phyloP scores from a whole-genome alignment of 371 early-diverging fungal species.

The Mortierella sp. region DNA sequence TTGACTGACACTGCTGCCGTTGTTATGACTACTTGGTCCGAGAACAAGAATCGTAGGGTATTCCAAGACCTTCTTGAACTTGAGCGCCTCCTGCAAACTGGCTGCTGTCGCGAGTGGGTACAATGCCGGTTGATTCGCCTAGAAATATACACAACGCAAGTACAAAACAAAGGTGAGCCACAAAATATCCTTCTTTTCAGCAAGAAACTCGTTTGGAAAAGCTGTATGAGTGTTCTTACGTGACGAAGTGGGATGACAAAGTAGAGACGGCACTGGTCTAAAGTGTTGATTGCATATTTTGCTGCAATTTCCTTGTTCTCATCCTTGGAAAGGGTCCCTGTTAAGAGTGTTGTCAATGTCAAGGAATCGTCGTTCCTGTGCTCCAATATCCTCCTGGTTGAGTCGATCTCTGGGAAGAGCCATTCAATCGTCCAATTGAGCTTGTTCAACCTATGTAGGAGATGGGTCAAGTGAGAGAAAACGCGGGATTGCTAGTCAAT shows the following conservation, averaged over 20 bases:
- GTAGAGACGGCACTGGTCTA: conserved; percentile 37
- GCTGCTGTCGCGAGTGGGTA: conserved; percentile 32
- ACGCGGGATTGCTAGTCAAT: background rate
- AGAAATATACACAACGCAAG: background rate
- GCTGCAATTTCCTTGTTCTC: conserved; percentile 29
- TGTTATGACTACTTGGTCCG: conserved; percentile 10
- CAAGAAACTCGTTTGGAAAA: no score
- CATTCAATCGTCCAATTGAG: conserved; percentile 54
- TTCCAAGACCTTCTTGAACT: conserved; percentile 49
- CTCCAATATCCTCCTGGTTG: conserved; percentile 30
- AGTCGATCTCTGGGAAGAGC: conserved; percentile 39
- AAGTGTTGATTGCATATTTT: conserved; percentile 14
- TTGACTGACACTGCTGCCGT: background rate
- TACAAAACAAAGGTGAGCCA: background rate
- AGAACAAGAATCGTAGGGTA: conserved; percentile 47
- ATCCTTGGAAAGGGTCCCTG: conserved; percentile 4
- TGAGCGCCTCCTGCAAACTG: conserved; percentile 40
- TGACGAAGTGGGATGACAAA: conserved; percentile 48
- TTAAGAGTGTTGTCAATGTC: conserved; percentile 24
- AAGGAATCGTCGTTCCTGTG: conserved; percentile 35
- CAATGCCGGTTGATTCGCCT: conserved; percentile 51
- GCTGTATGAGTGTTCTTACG: conserved; percentile 17
- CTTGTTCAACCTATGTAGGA: conserved; percentile 21
- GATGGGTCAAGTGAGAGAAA: background rate
- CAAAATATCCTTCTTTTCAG: no score